Base-by-base conservation (phyloP, 2,329 filamentous ascomycete genomes). In the Phoma herbarum region DNA sequence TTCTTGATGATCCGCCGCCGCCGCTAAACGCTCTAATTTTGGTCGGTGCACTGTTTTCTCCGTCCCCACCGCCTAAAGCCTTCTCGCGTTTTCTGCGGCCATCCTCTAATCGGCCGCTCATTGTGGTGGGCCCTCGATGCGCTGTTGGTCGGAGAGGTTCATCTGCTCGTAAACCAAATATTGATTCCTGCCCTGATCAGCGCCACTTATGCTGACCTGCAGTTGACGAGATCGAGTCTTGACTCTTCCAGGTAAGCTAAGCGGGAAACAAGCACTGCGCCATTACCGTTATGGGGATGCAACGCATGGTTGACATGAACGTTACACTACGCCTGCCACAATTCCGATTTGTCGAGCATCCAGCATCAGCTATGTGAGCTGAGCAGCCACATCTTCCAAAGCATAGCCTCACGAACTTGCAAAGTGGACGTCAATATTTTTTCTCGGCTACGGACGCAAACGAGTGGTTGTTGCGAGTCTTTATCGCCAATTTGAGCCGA, bases 171-270 rank as follows among this genome's bases (percentile, higher is more conserved):
- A 46, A 58, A 45, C 46, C 59, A 49, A 52, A 53, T 52, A 57
- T 59, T 55, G 61, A 23, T 44, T 52, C 28, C 53, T 57, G 33
- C 41, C 52, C 39, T 48, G 33, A 18, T 29, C 31, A 53, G 52
- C 67, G 64, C 63, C 64, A 65, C 63, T 49, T 51, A 60, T 70
- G 60, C 64, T 70, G 61, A 67, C 65, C 37, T 65, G 66, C 69
- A 66, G 60, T n/a, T 60, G 51, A 69, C 63, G 54, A 61, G 43
- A 60, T 62, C 37, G 14, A 28, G 31, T 42, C 47, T 61, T 59
- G n/a, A 61, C 64, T 43, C 18, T 42, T 61, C 54, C 16, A 26
- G 62, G 63, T 60, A 65, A 44, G 59, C 28, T 58, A 67, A 52
- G 57, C 63, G 62, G 49, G 7, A 61, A 57, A 65, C 52, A 61